Conservation (phyloP, 1,284 basidiomycete species). For the Leccinum pachyderme region DNA sequence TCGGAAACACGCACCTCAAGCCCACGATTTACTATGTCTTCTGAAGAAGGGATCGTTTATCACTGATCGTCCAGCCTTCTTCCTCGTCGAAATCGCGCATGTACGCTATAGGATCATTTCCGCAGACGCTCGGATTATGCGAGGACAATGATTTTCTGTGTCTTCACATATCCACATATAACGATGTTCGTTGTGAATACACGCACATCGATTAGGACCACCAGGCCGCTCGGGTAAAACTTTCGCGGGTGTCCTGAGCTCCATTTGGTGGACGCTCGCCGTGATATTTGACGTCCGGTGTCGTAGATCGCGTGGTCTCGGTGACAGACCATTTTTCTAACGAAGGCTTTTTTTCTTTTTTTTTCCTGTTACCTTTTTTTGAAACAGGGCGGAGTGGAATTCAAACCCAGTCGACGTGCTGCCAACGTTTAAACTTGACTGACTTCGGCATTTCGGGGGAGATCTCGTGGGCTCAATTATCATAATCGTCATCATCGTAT, state of each 20-base stretch:
- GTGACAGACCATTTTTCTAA: constrained; percentile 3
- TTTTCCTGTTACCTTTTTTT: neutral
- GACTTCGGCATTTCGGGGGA: constrained; percentile 20
- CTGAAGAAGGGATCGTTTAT: neutral
- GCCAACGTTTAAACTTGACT: constrained; percentile 25
- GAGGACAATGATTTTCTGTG: neutral
- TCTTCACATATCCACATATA: neutral
- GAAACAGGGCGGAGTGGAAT: constrained; percentile 29
- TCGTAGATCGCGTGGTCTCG: constrained; percentile 21
- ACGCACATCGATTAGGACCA: neutral
- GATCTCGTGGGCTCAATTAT: constrained; percentile 9
- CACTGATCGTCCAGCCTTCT: neutral
- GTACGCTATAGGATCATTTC: neutral
- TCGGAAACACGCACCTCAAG: neutral
- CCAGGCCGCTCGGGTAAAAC: constrained; percentile 11
- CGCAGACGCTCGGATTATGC: neutral
- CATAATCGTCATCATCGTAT: neutral
- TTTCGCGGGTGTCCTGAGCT: constrained; percentile 23
- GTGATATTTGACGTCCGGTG: constrained; percentile 11
- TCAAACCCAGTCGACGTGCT: constrained; percentile 25
- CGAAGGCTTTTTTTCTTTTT: neutral
- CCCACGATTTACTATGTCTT: neutral
- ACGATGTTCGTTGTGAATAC: neutral
- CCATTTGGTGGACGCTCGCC: constrained; percentile 6
- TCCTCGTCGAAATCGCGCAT: neutral